Percentiles rank a stretch among this genome's conserved stretches.
These are phyloP conservation scores for Aspergillus diversus DNA, from an alignment of 495 filamentous ascomycete genomes.

Conservation along the genomic window DNA sequence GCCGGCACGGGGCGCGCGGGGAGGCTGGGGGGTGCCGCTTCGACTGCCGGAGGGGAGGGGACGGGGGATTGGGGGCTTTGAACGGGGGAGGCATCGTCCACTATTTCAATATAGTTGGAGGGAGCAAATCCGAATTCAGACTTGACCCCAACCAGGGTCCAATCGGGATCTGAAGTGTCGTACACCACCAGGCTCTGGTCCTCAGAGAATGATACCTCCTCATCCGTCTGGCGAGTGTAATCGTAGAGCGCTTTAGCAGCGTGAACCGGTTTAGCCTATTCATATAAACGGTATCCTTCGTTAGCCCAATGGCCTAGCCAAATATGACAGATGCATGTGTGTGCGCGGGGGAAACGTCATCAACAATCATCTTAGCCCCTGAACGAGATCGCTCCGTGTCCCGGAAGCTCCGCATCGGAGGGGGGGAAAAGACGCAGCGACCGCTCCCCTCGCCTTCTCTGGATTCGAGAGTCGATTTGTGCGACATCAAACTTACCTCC, in stretches of 20 bases:
- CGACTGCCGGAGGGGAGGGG: conserved; percentile 33
- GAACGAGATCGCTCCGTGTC: conserved; percentile 12
- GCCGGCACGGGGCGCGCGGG: conserved; percentile 38
- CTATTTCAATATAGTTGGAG: conserved; percentile 91
- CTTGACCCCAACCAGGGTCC: conserved; percentile 87
- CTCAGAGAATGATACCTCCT: conserved; percentile 95
- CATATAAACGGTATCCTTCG: not conserved
- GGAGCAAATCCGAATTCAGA: conserved; percentile 93
- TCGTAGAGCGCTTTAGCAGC: conserved; percentile 90
- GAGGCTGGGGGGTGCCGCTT: conserved; percentile 42
- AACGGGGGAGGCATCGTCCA: conserved; percentile 37
- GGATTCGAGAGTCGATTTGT: not conserved
- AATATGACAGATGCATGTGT: not conserved
- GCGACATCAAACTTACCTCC: conserved; percentile 67
- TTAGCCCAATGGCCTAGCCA: conserved; percentile 6
- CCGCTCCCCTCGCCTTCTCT: not conserved
- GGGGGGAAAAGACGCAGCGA: not conserved
- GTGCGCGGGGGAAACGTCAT: conserved; percentile 14
- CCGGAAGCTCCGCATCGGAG: conserved; percentile 4
- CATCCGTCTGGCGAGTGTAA: conserved; percentile 95
- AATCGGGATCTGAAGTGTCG: conserved; percentile 91
- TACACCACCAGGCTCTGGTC: conserved; percentile 83
- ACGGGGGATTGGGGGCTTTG: conserved; percentile 30
- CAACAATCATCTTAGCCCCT: conserved; percentile 18
- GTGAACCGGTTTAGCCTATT: conserved; percentile 69